phyloP scores from a whole-genome alignment of 768 basidiomycete species.

The Lactarius pseudohatsudake region DNA sequence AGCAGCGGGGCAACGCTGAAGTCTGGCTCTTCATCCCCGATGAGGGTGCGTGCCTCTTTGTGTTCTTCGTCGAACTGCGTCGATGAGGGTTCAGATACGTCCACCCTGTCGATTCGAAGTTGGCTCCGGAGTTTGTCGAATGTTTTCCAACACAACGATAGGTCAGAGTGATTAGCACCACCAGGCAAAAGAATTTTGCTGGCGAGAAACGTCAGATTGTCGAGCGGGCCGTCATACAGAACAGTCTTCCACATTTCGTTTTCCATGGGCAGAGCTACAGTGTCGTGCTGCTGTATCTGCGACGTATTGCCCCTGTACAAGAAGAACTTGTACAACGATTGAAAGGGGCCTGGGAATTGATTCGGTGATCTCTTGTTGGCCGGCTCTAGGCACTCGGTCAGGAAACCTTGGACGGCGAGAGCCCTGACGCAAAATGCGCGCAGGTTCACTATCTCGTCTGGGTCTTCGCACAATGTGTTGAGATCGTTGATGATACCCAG shows the following conservation, averaged over 20 bases:
- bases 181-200: neutral
- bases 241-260: neutral
- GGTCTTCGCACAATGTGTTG: neutral
- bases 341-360: neutral
- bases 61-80: neutral
- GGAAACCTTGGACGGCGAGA: slow-evolving; percentile 9
- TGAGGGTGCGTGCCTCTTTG: neutral
- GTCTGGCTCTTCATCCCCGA: neutral
- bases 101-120: neutral
- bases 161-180: neutral
- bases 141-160: slow-evolving; percentile 16
- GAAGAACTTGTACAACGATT: slow-evolving; percentile 3
- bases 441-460: neutral
- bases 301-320: neutral
- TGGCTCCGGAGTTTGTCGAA: slow-evolving; percentile 15
- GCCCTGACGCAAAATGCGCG: slow-evolving; percentile 10
- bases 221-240: slow-evolving; percentile 9
- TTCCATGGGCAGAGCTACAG: neutral
- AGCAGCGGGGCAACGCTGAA: neutral
- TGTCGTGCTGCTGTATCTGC: too few species aligned
- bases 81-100: neutral
- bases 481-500: neutral
- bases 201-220: slow-evolving; percentile 9
- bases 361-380: neutral
- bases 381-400: neutral